Base-by-base conservation (phyloP, 139 green algal species). In the Diplosphaera chodatii region DNA sequence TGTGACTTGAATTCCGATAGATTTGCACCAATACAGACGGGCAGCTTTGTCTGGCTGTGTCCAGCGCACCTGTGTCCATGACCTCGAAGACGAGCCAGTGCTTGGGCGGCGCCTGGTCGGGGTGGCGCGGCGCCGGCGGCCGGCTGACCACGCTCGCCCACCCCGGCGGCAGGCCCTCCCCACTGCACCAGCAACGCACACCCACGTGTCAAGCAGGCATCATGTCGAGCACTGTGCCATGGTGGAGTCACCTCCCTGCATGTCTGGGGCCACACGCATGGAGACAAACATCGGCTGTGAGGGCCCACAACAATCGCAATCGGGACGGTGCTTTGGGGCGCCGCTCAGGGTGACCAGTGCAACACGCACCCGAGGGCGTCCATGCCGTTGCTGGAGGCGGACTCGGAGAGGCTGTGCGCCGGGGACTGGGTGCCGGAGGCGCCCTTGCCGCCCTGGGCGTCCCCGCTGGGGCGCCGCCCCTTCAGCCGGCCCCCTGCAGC, bases 11-110 rank as follows among this genome's bases (percentile, higher is more conserved):
- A n/a, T n/a, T n/a, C n/a, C n/a, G n/a, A n/a, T n/a, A n/a, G n/a
- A n/a, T n/a, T n/a, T n/a, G n/a, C n/a, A n/a, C n/a, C n/a, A n/a
- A n/a, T n/a, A n/a, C n/a, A n/a, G n/a, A n/a, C n/a, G n/a, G n/a
- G n/a, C n/a, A n/a, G n/a, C n/a, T n/a, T n/a, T n/a, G n/a, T 3
- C 6, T 55, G 25, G 15, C 4, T 55, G 55, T 67, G 4, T 56
- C 4, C 16, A 27, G 64, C 32, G 69, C 82, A 59, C 48, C 48
- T 2, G 86, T 89, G 76, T 95, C 89, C 32, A 81, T 68, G 18
- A 95, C 86, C 74, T 95, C 87, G 79, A 95, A 93, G 68, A 88
- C 75, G 69, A 94, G 70, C 74, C 79, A 86, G 29, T 72, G 37
- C 25, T 62, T 25, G 23, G 40, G 66, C 8, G 32, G 64, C 31